phyloP scores from a whole-genome alignment of 75 land plant genomes.

The Selaginella tamariscina region DNA sequence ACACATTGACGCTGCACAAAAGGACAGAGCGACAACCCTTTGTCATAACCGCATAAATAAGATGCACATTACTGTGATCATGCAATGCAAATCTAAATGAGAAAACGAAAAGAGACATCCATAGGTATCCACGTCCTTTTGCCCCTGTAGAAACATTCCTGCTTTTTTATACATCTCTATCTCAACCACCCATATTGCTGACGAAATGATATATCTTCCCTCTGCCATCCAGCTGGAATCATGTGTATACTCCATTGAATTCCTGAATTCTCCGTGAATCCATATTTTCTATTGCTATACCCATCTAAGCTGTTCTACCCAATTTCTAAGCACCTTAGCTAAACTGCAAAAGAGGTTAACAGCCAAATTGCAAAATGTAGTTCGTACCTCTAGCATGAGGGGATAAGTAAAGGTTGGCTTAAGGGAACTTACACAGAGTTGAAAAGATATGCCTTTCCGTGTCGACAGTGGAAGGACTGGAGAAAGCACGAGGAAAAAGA shows the following conservation, averaged over 20 bases:
- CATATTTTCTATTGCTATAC: too few relatives aligned
- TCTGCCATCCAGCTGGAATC: too few relatives aligned
- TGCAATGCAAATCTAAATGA: not conserved
- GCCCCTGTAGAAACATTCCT: too few relatives aligned
- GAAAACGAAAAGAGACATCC: not conserved
- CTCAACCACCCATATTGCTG: too few relatives aligned
- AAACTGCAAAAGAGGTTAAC: not conserved
- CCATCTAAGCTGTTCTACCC: too few relatives aligned
- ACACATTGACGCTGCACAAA: conserved; percentile 64
- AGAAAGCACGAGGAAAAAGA: not conserved
- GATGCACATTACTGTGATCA: not conserved
- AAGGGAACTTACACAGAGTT: conserved; percentile 54
- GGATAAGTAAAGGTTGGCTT: too few relatives aligned
- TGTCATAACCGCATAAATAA: not conserved
- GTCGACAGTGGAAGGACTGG: conserved; percentile 60
- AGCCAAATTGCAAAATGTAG: conserved; percentile 6
- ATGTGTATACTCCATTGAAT: too few relatives aligned
- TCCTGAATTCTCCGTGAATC: too few relatives aligned
- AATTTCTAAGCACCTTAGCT: not conserved
- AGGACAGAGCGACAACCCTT: not conserved
- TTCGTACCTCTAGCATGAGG: too few relatives aligned
- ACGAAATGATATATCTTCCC: too few relatives aligned
- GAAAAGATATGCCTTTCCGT: conserved; percentile 82
- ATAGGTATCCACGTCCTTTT: not conserved
- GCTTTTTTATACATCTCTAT: too few relatives aligned